Evolutionary conservation across 192 early-diverging fungal genomes (phyloP).

Genomic region (Linnemannia exigua): DNA sequence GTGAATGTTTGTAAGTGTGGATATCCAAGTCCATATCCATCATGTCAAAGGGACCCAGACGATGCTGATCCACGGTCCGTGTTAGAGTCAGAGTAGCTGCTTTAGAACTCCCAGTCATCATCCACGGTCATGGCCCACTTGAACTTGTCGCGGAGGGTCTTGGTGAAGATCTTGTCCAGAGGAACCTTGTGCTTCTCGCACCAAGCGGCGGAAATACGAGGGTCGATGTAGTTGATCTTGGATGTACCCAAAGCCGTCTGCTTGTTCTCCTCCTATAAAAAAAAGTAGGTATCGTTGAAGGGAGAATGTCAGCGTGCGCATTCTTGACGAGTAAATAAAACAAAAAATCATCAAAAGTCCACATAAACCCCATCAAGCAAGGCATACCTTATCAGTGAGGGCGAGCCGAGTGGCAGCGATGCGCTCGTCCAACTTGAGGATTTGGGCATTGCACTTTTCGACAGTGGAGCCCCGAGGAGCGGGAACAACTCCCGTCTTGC

Average conservation of each 20-base stretch:
- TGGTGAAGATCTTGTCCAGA: constrained; percentile 93
- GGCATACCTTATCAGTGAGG: constrained; percentile 84
- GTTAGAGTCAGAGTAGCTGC: neutral
- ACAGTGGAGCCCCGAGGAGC: constrained; percentile 65
- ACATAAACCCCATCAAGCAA: neutral
- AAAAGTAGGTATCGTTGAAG: neutral
- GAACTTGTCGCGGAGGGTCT: constrained; percentile 94
- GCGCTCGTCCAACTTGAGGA: constrained; percentile 77
- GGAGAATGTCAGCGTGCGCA: neutral
- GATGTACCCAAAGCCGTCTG: constrained; percentile 95
- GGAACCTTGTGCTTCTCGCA: constrained; percentile 91
- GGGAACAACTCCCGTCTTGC: constrained; percentile 60
- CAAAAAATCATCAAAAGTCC: neutral
- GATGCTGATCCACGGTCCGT: neutral
- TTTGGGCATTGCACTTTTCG: constrained; percentile 82
- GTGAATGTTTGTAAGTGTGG: neutral
- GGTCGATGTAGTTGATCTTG: constrained; percentile 99
- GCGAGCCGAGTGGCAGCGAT: constrained; percentile 82
- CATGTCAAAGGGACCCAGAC: neutral
- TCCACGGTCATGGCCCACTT: constrained; percentile 92
- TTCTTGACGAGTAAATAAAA: no score
- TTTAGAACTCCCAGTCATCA: constrained; percentile 70
- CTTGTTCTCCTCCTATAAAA: constrained; percentile 91
- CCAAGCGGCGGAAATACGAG: constrained; percentile 96
- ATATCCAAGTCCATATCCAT: neutral